Base-by-base conservation (phyloP, 345 rosid genomes). In the Hibiscus tridactylites region DNA sequence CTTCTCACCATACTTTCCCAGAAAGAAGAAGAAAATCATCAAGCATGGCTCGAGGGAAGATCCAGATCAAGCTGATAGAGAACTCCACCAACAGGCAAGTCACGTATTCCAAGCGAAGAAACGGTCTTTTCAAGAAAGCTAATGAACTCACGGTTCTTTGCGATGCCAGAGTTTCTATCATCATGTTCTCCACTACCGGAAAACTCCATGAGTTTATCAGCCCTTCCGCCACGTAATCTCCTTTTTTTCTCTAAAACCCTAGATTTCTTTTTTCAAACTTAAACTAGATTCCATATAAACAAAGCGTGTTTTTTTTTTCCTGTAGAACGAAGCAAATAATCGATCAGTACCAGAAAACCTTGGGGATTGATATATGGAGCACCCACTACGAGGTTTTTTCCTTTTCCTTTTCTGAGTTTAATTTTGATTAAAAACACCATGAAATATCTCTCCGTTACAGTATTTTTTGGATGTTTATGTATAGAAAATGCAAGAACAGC, bases 21-120 rank as follows among this genome's bases (percentile, higher is more conserved):
- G 13, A 29, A 60, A 3, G 6, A 21, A 8, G 11, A 42, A 42
- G 6, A 47, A 47, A 28, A 16, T 29, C 13, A 65, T 11, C 53
- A 91, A 1, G 13, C 62, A 59, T 90, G 96, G 87, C 91, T 76
- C 78, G 96, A 75, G 96, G 93, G 53, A 87, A 88, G 91, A 90
- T 85, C 83, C 89, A 90, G 90, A 92, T 92, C 87, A 88, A 83
- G 89, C 86, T 80, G 79, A 92, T 88, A 39, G 96, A 90, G 88
- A 92, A 90, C 87, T 71, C 88, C 17, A 92, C 96, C 12, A 89
- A 83, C 84, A 77, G 97, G 79, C 95, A 91, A 70, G 91, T 89
- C 60, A 91, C 97, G 28, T 91, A 78, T 73, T 87, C 93, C 9
- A 90, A 87, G 82, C 75, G 97, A 71, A 76, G 93, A 75, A 90